Evolutionary conservation across 2,329 filamentous ascomycete genomes (phyloP).

Genomic region (Dactylellina sp.): DNA sequence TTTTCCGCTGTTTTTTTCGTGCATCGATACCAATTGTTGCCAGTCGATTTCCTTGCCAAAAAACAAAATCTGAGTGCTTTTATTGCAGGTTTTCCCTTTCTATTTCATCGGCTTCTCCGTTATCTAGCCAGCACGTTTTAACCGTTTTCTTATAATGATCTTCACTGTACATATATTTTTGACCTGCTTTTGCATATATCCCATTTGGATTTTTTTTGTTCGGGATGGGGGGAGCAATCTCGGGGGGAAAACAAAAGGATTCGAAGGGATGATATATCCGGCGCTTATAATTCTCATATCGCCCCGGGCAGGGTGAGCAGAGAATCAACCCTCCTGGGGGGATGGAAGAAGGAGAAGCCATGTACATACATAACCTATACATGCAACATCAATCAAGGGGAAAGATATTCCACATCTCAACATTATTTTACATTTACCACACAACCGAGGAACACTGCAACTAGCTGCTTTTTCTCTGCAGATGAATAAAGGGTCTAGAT

Average conservation of each 20-base stretch:
- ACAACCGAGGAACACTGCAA: background rate
- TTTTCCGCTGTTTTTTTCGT: background rate
- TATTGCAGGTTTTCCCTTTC: slow-evolving; percentile 2
- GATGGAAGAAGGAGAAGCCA: slow-evolving; percentile 15
- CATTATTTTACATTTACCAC: slow-evolving; percentile 21
- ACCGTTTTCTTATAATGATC: slow-evolving; percentile 47
- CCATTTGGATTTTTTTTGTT: background rate
- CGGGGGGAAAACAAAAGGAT: slow-evolving; percentile 13
- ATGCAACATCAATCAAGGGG: slow-evolving; percentile 2
- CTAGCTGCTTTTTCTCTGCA: slow-evolving; percentile 21
- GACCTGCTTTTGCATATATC: slow-evolving; percentile 11
- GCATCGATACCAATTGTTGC: slow-evolving; percentile 9
- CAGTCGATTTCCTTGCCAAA: no score
- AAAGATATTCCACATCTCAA: slow-evolving; percentile 38
- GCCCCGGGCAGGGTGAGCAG: slow-evolving; percentile 19
- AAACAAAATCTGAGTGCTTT: no score
- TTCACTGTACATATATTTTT: slow-evolving; percentile 46
- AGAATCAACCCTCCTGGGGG: slow-evolving; percentile 4
- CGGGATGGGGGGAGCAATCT: background rate
- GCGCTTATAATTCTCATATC: slow-evolving; percentile 36
- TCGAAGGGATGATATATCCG: slow-evolving; percentile 38
- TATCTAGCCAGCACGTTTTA: slow-evolving; percentile 40
- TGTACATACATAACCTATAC: slow-evolving; percentile 45
- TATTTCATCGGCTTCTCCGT: slow-evolving; percentile 16
- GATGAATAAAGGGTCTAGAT: slow-evolving; percentile 12